A percentile compares a stretch with the other conserved stretches of the same genome.
Conservation (phyloP, 1,284 basidiomycete species). For the Irpex lacteus region DNA sequence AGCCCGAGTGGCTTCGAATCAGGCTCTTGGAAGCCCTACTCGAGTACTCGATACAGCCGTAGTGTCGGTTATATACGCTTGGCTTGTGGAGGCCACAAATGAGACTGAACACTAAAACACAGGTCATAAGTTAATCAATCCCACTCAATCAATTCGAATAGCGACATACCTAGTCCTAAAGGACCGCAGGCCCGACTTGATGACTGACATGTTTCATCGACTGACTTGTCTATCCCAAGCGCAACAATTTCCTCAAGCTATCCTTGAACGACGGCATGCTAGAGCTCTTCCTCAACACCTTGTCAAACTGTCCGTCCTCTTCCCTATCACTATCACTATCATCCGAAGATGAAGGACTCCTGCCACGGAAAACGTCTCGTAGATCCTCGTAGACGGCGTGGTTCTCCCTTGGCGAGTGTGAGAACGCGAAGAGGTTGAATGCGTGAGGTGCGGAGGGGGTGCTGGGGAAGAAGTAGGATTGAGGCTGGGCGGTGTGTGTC, state of each 20-base stretch:
- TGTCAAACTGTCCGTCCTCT: conserved; percentile 1
- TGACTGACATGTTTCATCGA: background rate
- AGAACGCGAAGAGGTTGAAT: conserved; percentile 22
- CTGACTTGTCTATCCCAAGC: conserved; percentile 10
- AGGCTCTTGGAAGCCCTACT: no score
- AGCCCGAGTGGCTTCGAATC: no score
- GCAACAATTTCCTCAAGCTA: conserved; percentile 23
- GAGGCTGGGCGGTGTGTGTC: conserved; percentile 15
- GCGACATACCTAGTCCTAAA: background rate
- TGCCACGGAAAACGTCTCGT: conserved; percentile 15
- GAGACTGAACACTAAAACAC: no score
- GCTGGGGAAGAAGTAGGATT: conserved; percentile 18
- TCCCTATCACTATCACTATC: background rate
- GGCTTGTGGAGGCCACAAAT: no score
- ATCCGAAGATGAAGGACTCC: conserved; percentile 10
- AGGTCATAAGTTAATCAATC: no score
- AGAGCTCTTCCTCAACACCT: conserved; percentile 12
- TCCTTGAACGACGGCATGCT: conserved; percentile 18
- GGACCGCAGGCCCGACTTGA: background rate
- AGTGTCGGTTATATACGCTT: no score
- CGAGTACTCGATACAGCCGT: no score
- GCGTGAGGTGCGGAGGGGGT: conserved; percentile 21
- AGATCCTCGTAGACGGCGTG: conserved; percentile 26
- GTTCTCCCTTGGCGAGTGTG: conserved; percentile 25
- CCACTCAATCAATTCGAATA: background rate